Evolutionary conservation across 768 basidiomycete species (phyloP).

Genomic region (Tephrocybe rancida): DNA sequence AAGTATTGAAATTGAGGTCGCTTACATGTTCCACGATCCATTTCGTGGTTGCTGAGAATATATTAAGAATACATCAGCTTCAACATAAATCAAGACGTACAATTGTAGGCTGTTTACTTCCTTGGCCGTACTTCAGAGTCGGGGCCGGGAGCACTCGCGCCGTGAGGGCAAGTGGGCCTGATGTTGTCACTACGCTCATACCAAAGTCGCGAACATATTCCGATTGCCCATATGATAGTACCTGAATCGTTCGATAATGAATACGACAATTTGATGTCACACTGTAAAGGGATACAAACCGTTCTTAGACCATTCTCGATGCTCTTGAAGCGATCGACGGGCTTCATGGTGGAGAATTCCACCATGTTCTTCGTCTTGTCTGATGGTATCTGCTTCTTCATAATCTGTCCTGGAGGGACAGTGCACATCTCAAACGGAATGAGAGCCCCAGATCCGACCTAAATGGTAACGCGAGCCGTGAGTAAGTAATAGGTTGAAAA

Average conservation of each 20-base stretch:
- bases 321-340: constrained; percentile 54
- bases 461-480: too few relatives aligned
- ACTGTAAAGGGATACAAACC: neutral
- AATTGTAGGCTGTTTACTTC: constrained; percentile 52
- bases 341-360: constrained; percentile 67
- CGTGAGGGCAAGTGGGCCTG: constrained; percentile 50
- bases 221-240: constrained; percentile 68
- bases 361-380: constrained; percentile 67
- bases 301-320: constrained; percentile 50
- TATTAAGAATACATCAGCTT: constrained; percentile 2
- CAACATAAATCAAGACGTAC: constrained; percentile 32
- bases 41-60: constrained; percentile 55
- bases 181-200: constrained; percentile 51
- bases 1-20: constrained; percentile 27
- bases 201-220: constrained; percentile 75
- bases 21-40: constrained; percentile 81
- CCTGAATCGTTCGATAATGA: constrained; percentile 29
- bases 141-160: constrained; percentile 67
- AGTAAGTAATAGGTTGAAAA: too few relatives aligned
- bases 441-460: constrained; percentile 65
- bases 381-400: constrained; percentile 69
- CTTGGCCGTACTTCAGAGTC: constrained; percentile 61
- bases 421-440: constrained; percentile 70
- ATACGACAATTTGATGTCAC: neutral
- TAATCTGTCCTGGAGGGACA: constrained; percentile 67